Base-by-base conservation (phyloP, 1,284 basidiomycete species). In the Cutaneotrichosporon dermatis region DNA sequence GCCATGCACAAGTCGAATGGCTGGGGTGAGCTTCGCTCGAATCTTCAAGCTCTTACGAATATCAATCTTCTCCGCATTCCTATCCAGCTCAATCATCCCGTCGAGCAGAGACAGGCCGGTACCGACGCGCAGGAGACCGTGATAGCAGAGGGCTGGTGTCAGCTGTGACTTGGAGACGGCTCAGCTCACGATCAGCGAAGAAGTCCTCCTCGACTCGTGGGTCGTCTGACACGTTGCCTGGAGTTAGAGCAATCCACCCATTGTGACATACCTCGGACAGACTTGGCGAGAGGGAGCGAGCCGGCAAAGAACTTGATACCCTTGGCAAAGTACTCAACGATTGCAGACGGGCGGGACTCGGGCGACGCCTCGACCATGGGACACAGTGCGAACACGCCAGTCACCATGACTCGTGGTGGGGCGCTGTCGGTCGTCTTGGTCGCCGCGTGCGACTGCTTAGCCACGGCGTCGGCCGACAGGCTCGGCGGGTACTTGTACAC, bases 181-280 rank as follows among this genome's bases (percentile, higher is more conserved):
- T 15, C 12, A 4, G 69, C 76, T 69, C 59, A 79, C 79, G 75
- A 60, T 79, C 77, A 9, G 73, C 60, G 52, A 72, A 74, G 58
- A 78, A 78, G 53, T 79, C 79, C 48, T 74, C 75, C 62, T 79
- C 78, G 5, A 82, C 81, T 10, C 79, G 64, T 0, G 80, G 80
- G 72, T 83, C 82, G 64, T 81, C 79, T 12, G 78, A 80, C 13
- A 81, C 79, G 45, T 81, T 82, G 44, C 81, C 80, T 70, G 64
- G 67, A 57, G 37, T 60, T 15, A 63, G 15, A 10, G 41, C 44
- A 4, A 15, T 11, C 10, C 33, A 12, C 15, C 25, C 25, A 25
- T 25, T 25, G 25, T 34, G 7, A 13, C 65, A 57, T 45, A 70
- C 71, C 76, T 52, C 75, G 54, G 0, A 82, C 79, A 41, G 77